These are phyloP conservation scores for Gillenia trifoliata DNA, from an alignment of 306 rosid species.

Conservation along the genomic window DNA sequence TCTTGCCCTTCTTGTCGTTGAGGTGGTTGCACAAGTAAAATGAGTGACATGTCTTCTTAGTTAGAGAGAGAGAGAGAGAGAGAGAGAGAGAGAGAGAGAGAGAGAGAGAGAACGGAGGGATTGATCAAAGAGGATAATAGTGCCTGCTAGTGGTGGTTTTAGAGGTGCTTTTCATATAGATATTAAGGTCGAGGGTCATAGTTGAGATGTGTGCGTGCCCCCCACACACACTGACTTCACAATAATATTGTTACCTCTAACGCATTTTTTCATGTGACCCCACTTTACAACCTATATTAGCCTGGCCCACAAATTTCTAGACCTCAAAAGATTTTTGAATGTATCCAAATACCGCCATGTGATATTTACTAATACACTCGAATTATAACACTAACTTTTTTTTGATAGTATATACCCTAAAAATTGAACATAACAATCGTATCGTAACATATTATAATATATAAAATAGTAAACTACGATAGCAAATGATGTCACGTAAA, in stretches of 20 bases:
- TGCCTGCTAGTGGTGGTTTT: conserved; percentile 30
- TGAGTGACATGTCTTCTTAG: not conserved
- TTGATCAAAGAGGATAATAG: not conserved
- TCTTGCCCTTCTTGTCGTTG: conserved; percentile 29
- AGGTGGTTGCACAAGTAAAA: conserved; percentile 41
- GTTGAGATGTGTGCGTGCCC: conserved; percentile 49
- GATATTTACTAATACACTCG: no score
- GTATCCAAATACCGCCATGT: not conserved
- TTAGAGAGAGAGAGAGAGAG: not conserved
- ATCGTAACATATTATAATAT: no score
- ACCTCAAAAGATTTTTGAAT: not conserved
- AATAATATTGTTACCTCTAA: conserved; percentile 27
- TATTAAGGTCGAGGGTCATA: conserved; percentile 53
- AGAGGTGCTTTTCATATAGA: conserved; percentile 41
- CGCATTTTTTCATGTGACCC: conserved; percentile 18
- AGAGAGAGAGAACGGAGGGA: not conserved
- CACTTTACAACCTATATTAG: conserved; percentile 8
- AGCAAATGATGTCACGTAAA: not conserved
- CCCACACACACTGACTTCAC: conserved; percentile 30
- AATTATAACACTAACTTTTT: no score
- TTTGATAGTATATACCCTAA: no score
- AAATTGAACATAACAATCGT: no score
- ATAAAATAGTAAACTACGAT: not conserved
- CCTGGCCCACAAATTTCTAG: not conserved
- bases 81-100: not conserved